Conservation (phyloP, 331 rosid genomes). For the Stylosanthes scabra region DNA sequence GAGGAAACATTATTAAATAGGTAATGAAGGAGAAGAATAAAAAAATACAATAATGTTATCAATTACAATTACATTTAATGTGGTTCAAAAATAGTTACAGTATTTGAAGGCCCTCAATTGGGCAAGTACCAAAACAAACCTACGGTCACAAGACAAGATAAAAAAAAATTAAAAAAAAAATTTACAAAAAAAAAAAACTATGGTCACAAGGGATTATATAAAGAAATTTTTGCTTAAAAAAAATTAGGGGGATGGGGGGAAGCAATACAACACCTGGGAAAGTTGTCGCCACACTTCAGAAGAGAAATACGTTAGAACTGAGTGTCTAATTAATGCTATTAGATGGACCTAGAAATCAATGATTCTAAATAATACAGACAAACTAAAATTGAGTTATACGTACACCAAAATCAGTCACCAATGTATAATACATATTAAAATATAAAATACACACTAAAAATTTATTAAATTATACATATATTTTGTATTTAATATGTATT, state of each 20-base stretch:
- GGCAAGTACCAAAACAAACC: neutral
- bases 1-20: neutral
- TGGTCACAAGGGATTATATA: too few relatives aligned
- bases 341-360: neutral
- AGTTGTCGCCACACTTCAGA: constrained; percentile 23
- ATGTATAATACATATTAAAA: too few relatives aligned
- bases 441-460: too few relatives aligned
- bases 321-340: neutral
- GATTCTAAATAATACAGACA: neutral
- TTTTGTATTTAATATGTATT: too few relatives aligned
- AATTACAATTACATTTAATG: neutral
- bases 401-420: too few relatives aligned
- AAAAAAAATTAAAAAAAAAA: neutral
- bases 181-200: too few relatives aligned
- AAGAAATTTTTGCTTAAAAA: neutral
- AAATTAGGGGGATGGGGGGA: neutral
- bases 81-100: constrained; percentile 4
- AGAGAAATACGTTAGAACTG: constrained; percentile 15
- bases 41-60: neutral
- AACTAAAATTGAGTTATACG: too few relatives aligned
- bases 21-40: neutral
- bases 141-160: neutral
- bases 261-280: constrained; percentile 15
- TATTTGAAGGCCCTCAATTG: neutral
- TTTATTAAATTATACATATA: too few relatives aligned